Base-by-base conservation (phyloP, 371 early-diverging fungal species). In the Enterospora canceri region DNA sequence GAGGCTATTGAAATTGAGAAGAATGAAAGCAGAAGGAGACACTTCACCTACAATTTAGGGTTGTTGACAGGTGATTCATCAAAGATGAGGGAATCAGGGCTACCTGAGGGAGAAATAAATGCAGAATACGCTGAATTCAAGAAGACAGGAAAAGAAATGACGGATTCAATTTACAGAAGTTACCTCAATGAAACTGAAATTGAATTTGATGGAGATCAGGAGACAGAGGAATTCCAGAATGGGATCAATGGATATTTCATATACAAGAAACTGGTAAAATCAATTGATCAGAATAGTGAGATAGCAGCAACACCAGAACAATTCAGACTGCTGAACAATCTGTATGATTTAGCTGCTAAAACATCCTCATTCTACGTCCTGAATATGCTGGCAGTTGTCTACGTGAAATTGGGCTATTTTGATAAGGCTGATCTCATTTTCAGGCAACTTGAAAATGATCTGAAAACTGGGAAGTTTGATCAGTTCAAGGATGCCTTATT, bases 21-120 rank as follows among this genome's bases (percentile, higher is more conserved):
- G 8, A 49, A 35, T 23, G n/a, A n/a, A 12, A 61, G 26, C 26
- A 40, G 34, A 21, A 51, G 21, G 32, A 62, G 62, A 26, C 19
- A 19, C 23, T 30, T 68, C 29, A 62, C 24, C 15, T 68, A 62
- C 28, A 61, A 60, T 34, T 51, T 68, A 35, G 62, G 55, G 57
- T 47, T 49, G 33, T 32, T 46, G 24, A 68, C 15, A 51, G 40
- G 35, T 21, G 55, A 50, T 23, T 50, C 18, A 24, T 24, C 23
- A 18, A 21, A 61, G 51, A 54, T 68, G 15, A 33, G 23, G 30
- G 55, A 51, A 28, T 34, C 19, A 24, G 40, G 31, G 24, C 34
- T 61, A 16, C 23, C 32, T 26, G 62, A 62, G 26, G n/a, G n/a
- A n/a, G n/a, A n/a, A n/a, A n/a, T n/a, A n/a, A n/a, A n/a, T n/a